Evolutionary conservation across 1,139 yeast genomes (phyloP).

Genomic region (Lodderomyces metapsilosis): DNA sequence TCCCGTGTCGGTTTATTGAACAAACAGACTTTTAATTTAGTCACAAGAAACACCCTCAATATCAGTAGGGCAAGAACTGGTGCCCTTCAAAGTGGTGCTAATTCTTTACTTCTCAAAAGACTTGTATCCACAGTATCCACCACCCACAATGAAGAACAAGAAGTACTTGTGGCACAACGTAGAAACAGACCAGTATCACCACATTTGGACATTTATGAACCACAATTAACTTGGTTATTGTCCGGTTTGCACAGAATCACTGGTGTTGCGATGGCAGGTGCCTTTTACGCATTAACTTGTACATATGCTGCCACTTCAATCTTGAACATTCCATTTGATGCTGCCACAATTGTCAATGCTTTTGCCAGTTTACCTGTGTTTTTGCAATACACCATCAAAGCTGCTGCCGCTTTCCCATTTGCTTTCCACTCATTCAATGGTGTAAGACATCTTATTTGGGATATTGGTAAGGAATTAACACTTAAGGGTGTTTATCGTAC

Average conservation of each 20-base stretch:
- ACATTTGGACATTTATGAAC: constrained; percentile 83
- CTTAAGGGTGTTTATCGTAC: constrained; percentile 88
- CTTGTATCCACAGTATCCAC: constrained; percentile 55
- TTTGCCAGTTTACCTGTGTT: constrained; percentile 59
- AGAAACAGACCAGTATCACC: constrained; percentile 89
- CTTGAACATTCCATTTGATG: constrained; percentile 62
- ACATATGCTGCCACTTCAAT: constrained; percentile 71
- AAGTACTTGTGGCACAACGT: constrained; percentile 77
- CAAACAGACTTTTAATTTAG: constrained; percentile 9
- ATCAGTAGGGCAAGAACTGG: neutral
- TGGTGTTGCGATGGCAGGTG: constrained; percentile 79
- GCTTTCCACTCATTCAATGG: constrained; percentile 86
- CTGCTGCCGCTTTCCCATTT: constrained; percentile 75
- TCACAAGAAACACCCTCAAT: neutral
- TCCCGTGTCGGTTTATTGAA: constrained; percentile 18
- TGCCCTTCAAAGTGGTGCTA: neutral
- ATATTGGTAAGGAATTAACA: constrained; percentile 74
- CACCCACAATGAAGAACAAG: constrained; percentile 62
- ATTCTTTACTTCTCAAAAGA: constrained; percentile 1
- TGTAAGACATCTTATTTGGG: constrained; percentile 92
- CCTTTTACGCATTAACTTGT: constrained; percentile 74
- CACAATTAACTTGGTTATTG: constrained; percentile 80
- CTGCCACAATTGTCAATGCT: constrained; percentile 57
- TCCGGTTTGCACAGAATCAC: constrained; percentile 86
- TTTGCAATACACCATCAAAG: constrained; percentile 64